phyloP scores from a whole-genome alignment of 352 stramenopile genomes.

The Phytophthora vignae region DNA sequence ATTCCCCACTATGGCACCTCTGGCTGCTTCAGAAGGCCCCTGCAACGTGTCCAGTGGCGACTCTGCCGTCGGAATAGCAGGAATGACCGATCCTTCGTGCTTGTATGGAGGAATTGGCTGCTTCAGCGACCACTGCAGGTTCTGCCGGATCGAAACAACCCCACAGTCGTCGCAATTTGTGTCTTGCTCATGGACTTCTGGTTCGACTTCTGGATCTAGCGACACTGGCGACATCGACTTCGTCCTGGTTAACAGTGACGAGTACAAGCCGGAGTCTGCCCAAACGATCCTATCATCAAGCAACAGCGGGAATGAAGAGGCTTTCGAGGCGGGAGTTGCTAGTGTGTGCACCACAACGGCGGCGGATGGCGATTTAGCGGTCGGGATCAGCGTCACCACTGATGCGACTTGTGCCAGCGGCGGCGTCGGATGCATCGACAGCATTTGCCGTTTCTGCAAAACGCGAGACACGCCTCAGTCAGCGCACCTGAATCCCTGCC shows the following conservation, averaged over 20 bases:
- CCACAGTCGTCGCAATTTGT: slow-evolving; percentile 29
- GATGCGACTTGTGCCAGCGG: slow-evolving; percentile 31
- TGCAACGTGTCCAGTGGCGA: slow-evolving; percentile 36
- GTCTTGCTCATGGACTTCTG: slow-evolving; percentile 18
- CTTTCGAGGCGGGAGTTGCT: neutral
- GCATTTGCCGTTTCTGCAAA: slow-evolving; percentile 50
- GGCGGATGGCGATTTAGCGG: slow-evolving; percentile 38
- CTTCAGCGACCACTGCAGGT: slow-evolving; percentile 35
- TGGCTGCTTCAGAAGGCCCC: slow-evolving; percentile 18
- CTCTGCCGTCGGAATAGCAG: slow-evolving; percentile 38
- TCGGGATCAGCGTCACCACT: slow-evolving; percentile 38
- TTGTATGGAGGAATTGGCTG: slow-evolving; percentile 48
- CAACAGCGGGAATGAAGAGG: neutral
- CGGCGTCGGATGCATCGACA: slow-evolving; percentile 38
- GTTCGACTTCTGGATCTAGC: neutral
- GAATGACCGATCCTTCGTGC: slow-evolving; percentile 42
- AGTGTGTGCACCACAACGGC: slow-evolving; percentile 25
- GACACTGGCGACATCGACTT: neutral
- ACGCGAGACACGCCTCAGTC: slow-evolving; percentile 18
- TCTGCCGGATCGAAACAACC: slow-evolving; percentile 26
- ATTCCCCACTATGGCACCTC: slow-evolving; percentile 27
- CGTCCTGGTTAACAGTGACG: neutral
- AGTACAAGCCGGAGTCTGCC: neutral
- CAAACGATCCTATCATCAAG: neutral
- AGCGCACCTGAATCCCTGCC: slow-evolving; percentile 19